A percentile compares a stretch with the other conserved stretches of the same genome.
Evolutionary conservation across 1,284 basidiomycete species (phyloP).

Genomic region (Irpex sp.): DNA sequence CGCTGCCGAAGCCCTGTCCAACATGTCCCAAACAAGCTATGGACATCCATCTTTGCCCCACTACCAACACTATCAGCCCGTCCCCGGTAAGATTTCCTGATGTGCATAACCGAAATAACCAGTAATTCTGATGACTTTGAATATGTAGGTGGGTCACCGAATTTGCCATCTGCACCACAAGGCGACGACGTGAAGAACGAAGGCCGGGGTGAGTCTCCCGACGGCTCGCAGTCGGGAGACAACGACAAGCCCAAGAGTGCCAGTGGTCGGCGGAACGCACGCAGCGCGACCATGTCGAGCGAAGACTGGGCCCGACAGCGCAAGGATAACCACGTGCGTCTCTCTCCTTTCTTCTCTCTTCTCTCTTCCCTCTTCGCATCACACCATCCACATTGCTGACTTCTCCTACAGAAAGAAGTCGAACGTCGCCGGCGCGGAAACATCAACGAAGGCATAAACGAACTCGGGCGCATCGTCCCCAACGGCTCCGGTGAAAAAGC

Average conservation of each 20-base stretch:
- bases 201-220: not conserved
- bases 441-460: conserved; percentile 95
- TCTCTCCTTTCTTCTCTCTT: not conserved
- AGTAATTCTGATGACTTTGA: conserved; percentile 28
- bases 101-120: too few species aligned
- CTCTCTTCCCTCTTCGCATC: not conserved
- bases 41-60: conserved; percentile 17
- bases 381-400: not conserved
- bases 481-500: conserved; percentile 85
- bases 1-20: conserved; percentile 63
- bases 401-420: conserved; percentile 83
- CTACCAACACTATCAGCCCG: conserved; percentile 19
- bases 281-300: conserved; percentile 33
- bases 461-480: conserved; percentile 86
- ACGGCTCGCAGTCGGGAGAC: not conserved
- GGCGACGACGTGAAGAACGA: conserved; percentile 22
- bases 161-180: conserved; percentile 17
- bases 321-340: conserved; percentile 80
- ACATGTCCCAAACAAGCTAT: conserved; percentile 46
- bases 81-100: conserved; percentile 46
- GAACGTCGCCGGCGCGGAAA: conserved; percentile 91
- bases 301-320: conserved; percentile 81
- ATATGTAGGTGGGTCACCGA: conserved; percentile 7
- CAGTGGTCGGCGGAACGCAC: conserved; percentile 32
- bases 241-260: conserved; percentile 15